Conservation (phyloP, 129 eudicot genomes). For the Dittrichia graveolens region DNA sequence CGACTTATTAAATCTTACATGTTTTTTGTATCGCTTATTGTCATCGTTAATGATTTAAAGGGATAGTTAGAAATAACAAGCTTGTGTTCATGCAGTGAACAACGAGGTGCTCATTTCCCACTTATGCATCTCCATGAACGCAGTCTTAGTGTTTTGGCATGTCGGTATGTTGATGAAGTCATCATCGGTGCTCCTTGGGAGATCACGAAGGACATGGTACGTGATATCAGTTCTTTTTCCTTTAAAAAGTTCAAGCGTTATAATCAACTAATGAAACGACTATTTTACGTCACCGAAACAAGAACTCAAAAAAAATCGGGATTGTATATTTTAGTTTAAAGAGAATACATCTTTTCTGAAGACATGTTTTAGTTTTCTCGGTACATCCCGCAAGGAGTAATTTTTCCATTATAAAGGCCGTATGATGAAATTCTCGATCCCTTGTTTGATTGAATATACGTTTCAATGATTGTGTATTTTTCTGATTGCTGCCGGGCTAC, state of each 20-base stretch:
- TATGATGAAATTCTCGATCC: too few relatives aligned
- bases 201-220: slow-evolving; percentile 78
- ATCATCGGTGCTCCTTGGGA: slow-evolving; percentile 93
- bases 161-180: slow-evolving; percentile 59
- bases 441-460: background rate
- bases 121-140: slow-evolving; percentile 47
- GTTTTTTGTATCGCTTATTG: background rate
- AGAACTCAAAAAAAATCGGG: too few relatives aligned
- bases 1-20: background rate
- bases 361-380: too few relatives aligned
- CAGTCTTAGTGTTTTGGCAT: slow-evolving; percentile 35
- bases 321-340: too few relatives aligned
- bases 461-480: background rate
- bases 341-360: too few relatives aligned
- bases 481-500: too few relatives aligned
- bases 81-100: slow-evolving; percentile 28
- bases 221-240: background rate
- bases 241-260: background rate
- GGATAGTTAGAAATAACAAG: slow-evolving; percentile 2
- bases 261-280: background rate
- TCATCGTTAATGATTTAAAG: too few relatives aligned
- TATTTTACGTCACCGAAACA: too few relatives aligned
- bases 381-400: background rate
- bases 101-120: slow-evolving; percentile 36
- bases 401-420: background rate